Base-by-base conservation (phyloP, 768 basidiomycete genomes). In the Peribolospora baueri region DNA sequence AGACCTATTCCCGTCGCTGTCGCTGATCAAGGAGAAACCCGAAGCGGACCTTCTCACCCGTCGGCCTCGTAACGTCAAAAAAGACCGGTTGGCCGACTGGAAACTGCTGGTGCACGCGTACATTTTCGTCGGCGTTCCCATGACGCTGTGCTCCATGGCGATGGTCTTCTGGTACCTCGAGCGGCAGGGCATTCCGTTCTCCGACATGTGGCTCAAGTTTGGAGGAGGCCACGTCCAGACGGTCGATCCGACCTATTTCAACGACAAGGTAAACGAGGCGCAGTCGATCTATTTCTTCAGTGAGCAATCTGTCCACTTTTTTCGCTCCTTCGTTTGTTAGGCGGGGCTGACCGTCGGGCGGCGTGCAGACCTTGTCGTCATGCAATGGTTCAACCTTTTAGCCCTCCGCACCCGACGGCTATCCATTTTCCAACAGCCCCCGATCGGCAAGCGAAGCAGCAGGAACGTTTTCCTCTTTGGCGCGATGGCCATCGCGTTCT, bases 381-480 rank as follows among this genome's bases (percentile, higher is more conserved):
- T 76, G 74, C 78, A 79, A 65, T 76, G 72, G 71, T 75, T 74
- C 39, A 77, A 76, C 59, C 68, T 79, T 6, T 68, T 79, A 14
- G 68, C 76, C 0, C 74, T 75, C 0, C 73, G 78, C 25, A 74
- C 75, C 7, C 72, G 78, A 36, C 70, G 70, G 11, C 69, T 76
- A 14, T 73, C 73, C 36, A 70, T 78, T 43, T 69, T 79, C 66
- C 73, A 76, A 58, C 74, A 75, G 45, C 74, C 73, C 45, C 77
- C 77, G 2, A 25, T 63, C 48, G 48, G 46, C 42, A 50, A 57
- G 41, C 10, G 48, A 39, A 7, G 54, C 55, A 45, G 54, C 67
- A 8, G 66, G n/a, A 75, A 76, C 56, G 58, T 67, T 39, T 72
- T 70, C 62, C 63, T 73, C 51, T 66, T 75, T 48, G 72, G 72